Conservation (phyloP, 345 rosid genomes). For the Heritiera littoralis region DNA sequence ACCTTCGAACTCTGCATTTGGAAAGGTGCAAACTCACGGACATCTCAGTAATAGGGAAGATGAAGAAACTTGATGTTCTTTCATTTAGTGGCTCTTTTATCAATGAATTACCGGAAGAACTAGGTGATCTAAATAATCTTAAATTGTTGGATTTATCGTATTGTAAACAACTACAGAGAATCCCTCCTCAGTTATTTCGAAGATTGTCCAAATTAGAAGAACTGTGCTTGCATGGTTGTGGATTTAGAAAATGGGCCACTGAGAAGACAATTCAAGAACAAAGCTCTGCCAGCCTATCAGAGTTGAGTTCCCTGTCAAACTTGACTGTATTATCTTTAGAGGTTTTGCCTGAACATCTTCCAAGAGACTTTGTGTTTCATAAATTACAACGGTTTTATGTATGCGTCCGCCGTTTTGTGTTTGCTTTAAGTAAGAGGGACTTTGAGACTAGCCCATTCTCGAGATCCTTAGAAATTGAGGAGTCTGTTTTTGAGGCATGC, state of each 20-base stretch:
- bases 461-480: neutral
- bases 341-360: neutral
- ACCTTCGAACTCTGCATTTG: too few relatives aligned
- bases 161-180: fast-evolving
- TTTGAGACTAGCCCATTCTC: neutral
- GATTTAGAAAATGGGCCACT: neutral
- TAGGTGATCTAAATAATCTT: neutral
- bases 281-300: too few relatives aligned
- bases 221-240: neutral
- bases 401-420: too few relatives aligned
- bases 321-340: neutral
- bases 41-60: neutral
- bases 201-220: neutral
- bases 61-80: neutral
- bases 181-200: neutral
- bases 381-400: neutral
- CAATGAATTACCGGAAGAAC: neutral
- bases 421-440: neutral
- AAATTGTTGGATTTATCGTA: neutral
- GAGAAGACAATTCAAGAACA: too few relatives aligned
- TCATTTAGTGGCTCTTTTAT: neutral
- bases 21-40: too few relatives aligned
- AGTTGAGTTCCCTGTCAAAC: neutral
- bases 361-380: neutral
- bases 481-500: neutral